Conservation (phyloP, 1,139 yeast genomes). For the Taphrina sp. region DNA sequence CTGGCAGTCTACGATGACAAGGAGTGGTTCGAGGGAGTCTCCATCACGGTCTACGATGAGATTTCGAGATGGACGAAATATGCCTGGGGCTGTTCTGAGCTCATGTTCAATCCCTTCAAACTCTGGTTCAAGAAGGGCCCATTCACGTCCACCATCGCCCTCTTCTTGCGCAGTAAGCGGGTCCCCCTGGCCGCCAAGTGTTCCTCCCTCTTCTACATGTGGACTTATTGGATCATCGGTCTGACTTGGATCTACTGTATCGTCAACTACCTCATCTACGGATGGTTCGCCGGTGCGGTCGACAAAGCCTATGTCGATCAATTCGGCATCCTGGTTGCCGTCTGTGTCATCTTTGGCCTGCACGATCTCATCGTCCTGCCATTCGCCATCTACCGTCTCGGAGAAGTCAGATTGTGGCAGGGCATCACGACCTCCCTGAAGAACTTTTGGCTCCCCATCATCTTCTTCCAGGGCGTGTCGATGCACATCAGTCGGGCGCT, state of each 20-base stretch:
- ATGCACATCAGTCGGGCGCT: conserved; percentile 35
- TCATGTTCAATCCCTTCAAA: conserved; percentile 34
- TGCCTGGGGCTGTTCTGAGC: conserved; percentile 37
- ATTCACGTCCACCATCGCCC: conserved; percentile 34
- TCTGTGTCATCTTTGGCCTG: conserved; percentile 35
- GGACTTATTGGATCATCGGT: conserved; percentile 36
- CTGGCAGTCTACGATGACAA: conserved; percentile 33
- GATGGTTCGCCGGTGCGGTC: conserved; percentile 33
- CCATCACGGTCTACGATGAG: conserved; percentile 37
- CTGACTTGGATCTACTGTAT: conserved; percentile 33
- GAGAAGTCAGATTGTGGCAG: conserved; percentile 24
- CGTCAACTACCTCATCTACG: conserved; percentile 35
- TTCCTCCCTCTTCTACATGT: conserved; percentile 36
- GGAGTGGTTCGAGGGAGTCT: conserved; percentile 36
- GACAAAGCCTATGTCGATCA: conserved; percentile 35
- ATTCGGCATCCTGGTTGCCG: conserved; percentile 34
- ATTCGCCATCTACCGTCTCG: conserved; percentile 34
- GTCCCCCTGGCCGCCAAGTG: conserved; percentile 35
- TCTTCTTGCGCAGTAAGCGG: conserved; percentile 29
- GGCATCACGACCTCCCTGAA: conserved; percentile 29
- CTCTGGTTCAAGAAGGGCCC: conserved; percentile 34
- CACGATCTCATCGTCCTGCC: conserved; percentile 36
- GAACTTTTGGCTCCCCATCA: conserved; percentile 33
- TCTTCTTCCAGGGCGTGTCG: conserved; percentile 36
- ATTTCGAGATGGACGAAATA: conserved; percentile 37